Conservation (phyloP, 2,329 filamentous ascomycete species). For the Graphium sp. region DNA sequence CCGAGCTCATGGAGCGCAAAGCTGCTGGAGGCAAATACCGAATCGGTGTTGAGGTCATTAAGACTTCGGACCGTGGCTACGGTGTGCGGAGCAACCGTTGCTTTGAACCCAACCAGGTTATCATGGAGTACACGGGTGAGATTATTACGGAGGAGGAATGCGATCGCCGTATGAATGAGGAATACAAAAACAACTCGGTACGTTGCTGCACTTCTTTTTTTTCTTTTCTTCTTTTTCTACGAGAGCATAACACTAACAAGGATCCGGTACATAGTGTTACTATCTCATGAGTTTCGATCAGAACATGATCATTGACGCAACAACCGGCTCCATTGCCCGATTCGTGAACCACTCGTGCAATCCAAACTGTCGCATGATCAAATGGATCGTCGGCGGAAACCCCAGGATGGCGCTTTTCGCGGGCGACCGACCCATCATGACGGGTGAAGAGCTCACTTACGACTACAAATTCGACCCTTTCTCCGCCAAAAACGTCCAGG, state of each 20-base stretch:
- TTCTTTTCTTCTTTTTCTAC: too few relatives aligned
- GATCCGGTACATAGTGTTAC: slow-evolving; percentile 57
- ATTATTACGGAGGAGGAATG: slow-evolving; percentile 94
- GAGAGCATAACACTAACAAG: slow-evolving; percentile 5
- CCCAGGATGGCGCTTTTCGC: slow-evolving; percentile 95
- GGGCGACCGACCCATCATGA: slow-evolving; percentile 76
- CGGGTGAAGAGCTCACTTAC: slow-evolving; percentile 90
- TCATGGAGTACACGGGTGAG: slow-evolving; percentile 95
- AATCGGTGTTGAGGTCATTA: slow-evolving; percentile 87
- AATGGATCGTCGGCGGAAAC: slow-evolving; percentile 88
- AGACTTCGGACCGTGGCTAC: slow-evolving; percentile 75
- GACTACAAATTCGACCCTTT: slow-evolving; percentile 66
- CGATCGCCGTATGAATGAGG: slow-evolving; percentile 79
- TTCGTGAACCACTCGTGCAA: slow-evolving; percentile 98
- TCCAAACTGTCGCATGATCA: slow-evolving; percentile 95
- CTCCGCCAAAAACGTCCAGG: slow-evolving; percentile 51
- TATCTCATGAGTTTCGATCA: slow-evolving; percentile 98
- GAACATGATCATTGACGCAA: slow-evolving; percentile 96
- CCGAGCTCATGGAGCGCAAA: slow-evolving; percentile 56
- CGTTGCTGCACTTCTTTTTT: slow-evolving; percentile 12
- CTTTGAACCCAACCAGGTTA: slow-evolving; percentile 82
- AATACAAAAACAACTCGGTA: slow-evolving; percentile 88
- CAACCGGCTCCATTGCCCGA: slow-evolving; percentile 84
- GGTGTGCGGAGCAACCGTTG: slow-evolving; percentile 81
- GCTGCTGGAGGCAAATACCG: slow-evolving; percentile 73